Conservation (phyloP, 75 land plant species). For the Chamaecyparis obtusa region DNA sequence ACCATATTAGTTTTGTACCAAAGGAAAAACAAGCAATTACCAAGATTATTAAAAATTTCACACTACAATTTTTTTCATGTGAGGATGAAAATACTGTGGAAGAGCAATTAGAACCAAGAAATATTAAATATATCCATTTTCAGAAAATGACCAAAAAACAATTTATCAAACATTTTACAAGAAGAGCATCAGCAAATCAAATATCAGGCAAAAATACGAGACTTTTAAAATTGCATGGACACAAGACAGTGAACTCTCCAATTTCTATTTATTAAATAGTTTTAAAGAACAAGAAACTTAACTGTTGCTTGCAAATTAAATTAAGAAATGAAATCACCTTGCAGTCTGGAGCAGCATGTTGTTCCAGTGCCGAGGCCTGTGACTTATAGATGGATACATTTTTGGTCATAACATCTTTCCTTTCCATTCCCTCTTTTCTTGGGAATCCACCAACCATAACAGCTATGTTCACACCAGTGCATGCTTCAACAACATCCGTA, state of each 20-base stretch:
- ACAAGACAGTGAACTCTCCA: background rate
- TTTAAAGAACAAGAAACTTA: background rate
- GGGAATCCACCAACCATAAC: conserved; percentile 99
- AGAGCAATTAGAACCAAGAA: background rate
- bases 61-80: background rate
- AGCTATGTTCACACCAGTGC: conserved; percentile 91
- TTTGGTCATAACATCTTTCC: conserved; percentile 96
- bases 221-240: background rate
- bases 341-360: conserved; percentile 83
- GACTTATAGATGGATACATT: conserved; percentile 97
- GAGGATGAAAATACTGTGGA: background rate
- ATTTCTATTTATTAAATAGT: background rate
- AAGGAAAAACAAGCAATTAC: background rate
- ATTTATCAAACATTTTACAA: background rate
- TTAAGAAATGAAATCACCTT: conserved; percentile 49
- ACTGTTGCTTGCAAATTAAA: background rate
- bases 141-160: background rate
- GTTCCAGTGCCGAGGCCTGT: conserved; percentile 93
- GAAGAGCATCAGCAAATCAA: background rate
- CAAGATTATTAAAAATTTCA: background rate
- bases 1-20: background rate
- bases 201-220: background rate
- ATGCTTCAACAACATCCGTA: conserved; percentile 88
- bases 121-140: background rate
- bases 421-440: conserved; percentile 97